A percentile compares a stretch with the other conserved stretches of the same genome.
Evolutionary conservation across 805 yeast genomes (phyloP).

Genomic region (Ogataea siamensis): DNA sequence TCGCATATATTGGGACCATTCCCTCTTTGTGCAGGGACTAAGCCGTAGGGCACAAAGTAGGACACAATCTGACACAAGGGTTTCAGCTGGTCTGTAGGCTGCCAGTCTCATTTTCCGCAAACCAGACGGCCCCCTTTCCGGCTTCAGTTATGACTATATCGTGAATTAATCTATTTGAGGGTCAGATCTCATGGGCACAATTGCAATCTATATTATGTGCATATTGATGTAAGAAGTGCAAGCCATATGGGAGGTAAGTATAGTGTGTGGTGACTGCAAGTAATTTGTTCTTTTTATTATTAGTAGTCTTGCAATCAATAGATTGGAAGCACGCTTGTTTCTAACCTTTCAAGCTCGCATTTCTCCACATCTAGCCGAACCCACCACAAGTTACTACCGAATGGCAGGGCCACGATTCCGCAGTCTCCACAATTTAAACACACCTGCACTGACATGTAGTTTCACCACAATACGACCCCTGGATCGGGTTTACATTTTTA

Average conservation of each 20-base stretch:
- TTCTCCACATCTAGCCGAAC: background rate
- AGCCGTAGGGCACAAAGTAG: no score
- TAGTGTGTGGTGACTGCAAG: conserved; percentile 6
- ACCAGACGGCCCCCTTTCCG: no score
- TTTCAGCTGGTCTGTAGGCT: no score
- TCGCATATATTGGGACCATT: background rate
- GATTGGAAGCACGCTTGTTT: background rate
- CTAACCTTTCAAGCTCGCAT: background rate
- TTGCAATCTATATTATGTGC: background rate
- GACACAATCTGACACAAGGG: no score
- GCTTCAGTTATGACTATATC: no score
- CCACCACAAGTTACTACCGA: background rate
- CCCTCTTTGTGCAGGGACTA: background rate
- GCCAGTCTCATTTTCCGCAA: no score
- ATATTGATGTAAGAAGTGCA: background rate
- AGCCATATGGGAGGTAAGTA: background rate
- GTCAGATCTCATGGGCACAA: background rate
- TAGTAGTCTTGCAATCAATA: conserved; percentile 3
- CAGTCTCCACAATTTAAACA: background rate
- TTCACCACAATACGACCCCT: background rate
- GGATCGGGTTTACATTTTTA: conserved; percentile 1
- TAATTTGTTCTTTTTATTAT: conserved; percentile 9
- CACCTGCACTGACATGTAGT: background rate
- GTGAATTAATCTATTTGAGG: no score
- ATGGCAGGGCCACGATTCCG: background rate